Evolutionary conservation across 805 yeast species (phyloP).

Genomic region (Pichia kluyveri): DNA sequence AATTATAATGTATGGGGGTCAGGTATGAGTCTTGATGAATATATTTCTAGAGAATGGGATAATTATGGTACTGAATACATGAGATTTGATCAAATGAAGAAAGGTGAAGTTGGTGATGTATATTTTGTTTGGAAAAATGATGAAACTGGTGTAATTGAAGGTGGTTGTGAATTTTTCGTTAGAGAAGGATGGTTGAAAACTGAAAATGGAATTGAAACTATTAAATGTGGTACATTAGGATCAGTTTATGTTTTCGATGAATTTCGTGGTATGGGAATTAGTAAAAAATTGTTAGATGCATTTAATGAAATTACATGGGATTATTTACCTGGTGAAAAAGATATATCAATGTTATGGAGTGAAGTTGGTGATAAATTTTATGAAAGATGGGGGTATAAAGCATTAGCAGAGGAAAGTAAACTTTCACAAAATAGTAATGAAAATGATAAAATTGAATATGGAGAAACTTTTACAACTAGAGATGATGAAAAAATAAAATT

Average conservation of each 20-base stretch:
- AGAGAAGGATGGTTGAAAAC: neutral
- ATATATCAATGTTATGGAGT: neutral
- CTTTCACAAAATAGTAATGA: neutral
- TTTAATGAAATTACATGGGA: neutral
- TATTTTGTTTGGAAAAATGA: neutral
- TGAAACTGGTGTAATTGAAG: neutral
- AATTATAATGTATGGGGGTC: neutral
- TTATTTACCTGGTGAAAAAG: neutral
- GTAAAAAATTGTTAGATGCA: neutral
- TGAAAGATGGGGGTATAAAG: neutral
- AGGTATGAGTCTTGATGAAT: neutral
- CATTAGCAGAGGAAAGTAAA: neutral
- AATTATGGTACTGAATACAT: neutral
- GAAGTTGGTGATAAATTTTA: neutral
- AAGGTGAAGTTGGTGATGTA: neutral
- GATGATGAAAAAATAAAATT: neutral
- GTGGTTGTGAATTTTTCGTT: neutral
- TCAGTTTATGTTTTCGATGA: neutral
- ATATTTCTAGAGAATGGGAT: neutral
- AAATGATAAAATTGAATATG: neutral
- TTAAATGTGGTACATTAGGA: neutral
- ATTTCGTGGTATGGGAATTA: neutral
- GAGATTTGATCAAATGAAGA: neutral
- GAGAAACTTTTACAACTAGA: neutral
- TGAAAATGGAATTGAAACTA: neutral